These are phyloP conservation scores for Capronia epimyces DNA, from an alignment of 2,329 filamentous ascomycete species.

Conservation along the genomic window DNA sequence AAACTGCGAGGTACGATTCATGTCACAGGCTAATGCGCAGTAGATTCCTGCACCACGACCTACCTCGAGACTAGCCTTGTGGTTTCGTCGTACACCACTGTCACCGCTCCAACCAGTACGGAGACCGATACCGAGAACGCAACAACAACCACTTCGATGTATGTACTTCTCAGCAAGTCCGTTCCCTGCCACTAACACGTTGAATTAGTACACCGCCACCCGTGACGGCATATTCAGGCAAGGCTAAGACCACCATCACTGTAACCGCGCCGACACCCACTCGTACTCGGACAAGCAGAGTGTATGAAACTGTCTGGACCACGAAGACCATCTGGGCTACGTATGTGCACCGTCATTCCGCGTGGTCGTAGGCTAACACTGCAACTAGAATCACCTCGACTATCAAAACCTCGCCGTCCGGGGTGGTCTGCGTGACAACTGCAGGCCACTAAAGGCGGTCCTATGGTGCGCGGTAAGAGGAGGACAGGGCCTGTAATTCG, in stretches of 20 bases:
- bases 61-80: slow-evolving; percentile 13
- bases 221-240: slow-evolving; percentile 22
- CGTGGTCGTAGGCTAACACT: slow-evolving; percentile 1
- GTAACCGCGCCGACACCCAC: slow-evolving; percentile 23
- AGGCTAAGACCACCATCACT: slow-evolving; percentile 18
- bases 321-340: slow-evolving; percentile 22
- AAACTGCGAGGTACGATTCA: not conserved
- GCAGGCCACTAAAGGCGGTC: slow-evolving; percentile 6
- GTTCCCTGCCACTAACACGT: not conserved
- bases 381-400: slow-evolving; percentile 18
- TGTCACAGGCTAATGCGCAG: not conserved
- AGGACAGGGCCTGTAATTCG: too few species aligned
- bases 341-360: slow-evolving; percentile 5
- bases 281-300: slow-evolving; percentile 13
- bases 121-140: slow-evolving; percentile 16
- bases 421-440: slow-evolving; percentile 17
- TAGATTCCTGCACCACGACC: slow-evolving; percentile 24
- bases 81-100: slow-evolving; percentile 17
- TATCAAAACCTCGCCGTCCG: slow-evolving; percentile 15
- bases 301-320: slow-evolving; percentile 16
- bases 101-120: slow-evolving; percentile 22
- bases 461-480: not conserved
- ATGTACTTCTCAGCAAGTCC: slow-evolving; percentile 1
- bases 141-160: slow-evolving; percentile 22
- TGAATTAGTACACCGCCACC: slow-evolving; percentile 18